These are phyloP conservation scores for Terfezia claveryi DNA, from an alignment of 495 filamentous ascomycete genomes.

Conservation along the genomic window DNA sequence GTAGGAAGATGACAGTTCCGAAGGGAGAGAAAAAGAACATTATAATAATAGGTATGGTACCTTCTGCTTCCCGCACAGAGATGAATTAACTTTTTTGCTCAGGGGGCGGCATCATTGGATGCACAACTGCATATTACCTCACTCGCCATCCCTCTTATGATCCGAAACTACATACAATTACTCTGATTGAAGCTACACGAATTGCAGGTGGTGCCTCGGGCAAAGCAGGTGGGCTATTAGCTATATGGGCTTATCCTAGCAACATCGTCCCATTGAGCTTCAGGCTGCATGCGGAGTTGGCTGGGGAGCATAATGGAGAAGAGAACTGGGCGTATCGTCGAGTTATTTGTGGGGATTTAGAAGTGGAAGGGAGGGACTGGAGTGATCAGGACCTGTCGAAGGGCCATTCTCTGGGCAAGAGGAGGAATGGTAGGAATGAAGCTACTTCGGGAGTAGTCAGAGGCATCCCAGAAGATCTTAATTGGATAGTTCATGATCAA, in stretches of 20 bases:
- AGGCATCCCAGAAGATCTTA: constrained; percentile 53
- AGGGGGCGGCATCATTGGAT: constrained; percentile 93
- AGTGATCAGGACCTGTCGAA: constrained; percentile 3
- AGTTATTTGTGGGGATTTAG: constrained; percentile 52
- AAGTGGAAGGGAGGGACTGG: constrained; percentile 28
- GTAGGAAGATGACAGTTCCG: constrained; percentile 10
- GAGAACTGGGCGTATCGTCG: constrained; percentile 74
- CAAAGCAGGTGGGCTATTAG: constrained; percentile 83
- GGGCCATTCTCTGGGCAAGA: constrained; percentile 17
- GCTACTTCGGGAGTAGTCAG: constrained; percentile 34
- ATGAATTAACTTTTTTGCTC: neutral
- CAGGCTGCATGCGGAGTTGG: constrained; percentile 58
- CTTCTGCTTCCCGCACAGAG: neutral
- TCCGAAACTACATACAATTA: constrained; percentile 51
- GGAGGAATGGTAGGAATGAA: constrained; percentile 11
- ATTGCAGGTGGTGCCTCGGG: constrained; percentile 85
- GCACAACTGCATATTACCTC: constrained; percentile 80
- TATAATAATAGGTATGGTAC: constrained; percentile 15
- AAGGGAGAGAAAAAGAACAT: constrained; percentile 11
- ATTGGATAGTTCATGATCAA: constrained; percentile 58
- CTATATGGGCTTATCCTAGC: constrained; percentile 76
- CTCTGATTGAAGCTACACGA: constrained; percentile 66
- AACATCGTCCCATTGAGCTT: constrained; percentile 76
- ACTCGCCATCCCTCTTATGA: constrained; percentile 73
- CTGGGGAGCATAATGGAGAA: constrained; percentile 62